Evolutionary conservation across 2,329 filamentous ascomycete genomes (phyloP).

Genomic region (Sporothrix protearum): DNA sequence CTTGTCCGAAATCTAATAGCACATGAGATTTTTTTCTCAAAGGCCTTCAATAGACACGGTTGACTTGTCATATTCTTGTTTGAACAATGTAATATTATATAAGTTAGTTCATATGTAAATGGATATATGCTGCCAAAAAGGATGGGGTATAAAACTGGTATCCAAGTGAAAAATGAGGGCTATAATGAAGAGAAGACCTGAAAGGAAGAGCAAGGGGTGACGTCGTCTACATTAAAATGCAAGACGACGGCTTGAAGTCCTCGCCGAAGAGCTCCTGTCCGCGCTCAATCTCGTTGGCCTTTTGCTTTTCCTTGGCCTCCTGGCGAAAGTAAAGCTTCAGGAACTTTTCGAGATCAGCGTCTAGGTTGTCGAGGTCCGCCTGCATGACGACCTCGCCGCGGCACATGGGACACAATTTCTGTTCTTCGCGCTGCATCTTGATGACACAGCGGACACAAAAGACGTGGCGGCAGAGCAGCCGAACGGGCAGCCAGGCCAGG

Average conservation of each 20-base stretch:
- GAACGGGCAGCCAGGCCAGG: constrained; percentile 78
- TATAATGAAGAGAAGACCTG: background rate
- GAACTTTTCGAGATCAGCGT: constrained; percentile 64
- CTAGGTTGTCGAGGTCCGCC: constrained; percentile 69
- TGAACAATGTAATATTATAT: background rate
- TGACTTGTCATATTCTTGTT: too few species aligned
- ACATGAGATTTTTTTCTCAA: too few species aligned
- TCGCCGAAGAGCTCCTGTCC: constrained; percentile 69
- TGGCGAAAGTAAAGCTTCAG: constrained; percentile 72
- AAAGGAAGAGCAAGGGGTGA: background rate
- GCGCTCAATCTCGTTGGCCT: constrained; percentile 71
- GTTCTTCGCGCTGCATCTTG: constrained; percentile 68
- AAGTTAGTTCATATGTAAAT: background rate
- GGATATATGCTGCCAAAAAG: constrained; percentile 6
- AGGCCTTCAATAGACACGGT: too few species aligned
- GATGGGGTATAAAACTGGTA: constrained; percentile 15
- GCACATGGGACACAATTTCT: constrained; percentile 72
- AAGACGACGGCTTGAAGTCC: constrained; percentile 57
- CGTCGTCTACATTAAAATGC: constrained; percentile 54
- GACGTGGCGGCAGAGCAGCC: constrained; percentile 68
- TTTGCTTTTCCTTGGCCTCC: constrained; percentile 64
- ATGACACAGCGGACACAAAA: constrained; percentile 84
- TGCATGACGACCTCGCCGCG: constrained; percentile 66
- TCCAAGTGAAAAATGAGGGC: background rate
- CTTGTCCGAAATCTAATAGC: too few species aligned